Percentiles rank a stretch among this genome's conserved stretches.
Conservation (phyloP, 2,329 filamentous ascomycete species). For the Fusarium equiseti region DNA sequence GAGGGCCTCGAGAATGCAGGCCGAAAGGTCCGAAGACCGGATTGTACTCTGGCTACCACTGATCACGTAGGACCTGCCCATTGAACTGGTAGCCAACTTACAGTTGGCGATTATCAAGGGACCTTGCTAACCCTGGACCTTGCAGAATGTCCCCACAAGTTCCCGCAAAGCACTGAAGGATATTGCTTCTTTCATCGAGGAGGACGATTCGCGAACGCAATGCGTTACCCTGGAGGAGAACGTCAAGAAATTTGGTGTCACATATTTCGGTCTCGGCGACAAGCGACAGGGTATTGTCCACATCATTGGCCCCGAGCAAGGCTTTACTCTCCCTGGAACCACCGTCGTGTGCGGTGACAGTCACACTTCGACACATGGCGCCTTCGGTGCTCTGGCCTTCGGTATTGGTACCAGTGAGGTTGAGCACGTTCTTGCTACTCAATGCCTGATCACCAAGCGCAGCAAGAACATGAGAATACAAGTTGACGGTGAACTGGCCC, state of each 20-base stretch:
- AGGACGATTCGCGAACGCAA: slow-evolving; percentile 92
- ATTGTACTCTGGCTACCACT: slow-evolving; percentile 96
- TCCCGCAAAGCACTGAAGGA: slow-evolving; percentile 94
- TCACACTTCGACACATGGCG: slow-evolving; percentile 97
- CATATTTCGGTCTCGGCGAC: slow-evolving; percentile 96
- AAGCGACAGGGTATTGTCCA: slow-evolving; percentile 98
- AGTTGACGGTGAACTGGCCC: slow-evolving; percentile 88
- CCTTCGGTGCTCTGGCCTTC: slow-evolving; percentile 93
- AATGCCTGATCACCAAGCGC: slow-evolving; percentile 92
- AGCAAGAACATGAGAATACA: slow-evolving; percentile 99
- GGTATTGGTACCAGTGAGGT: slow-evolving; percentile 99
- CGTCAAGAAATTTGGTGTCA: slow-evolving; percentile 94
- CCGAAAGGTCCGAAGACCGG: slow-evolving; percentile 88
- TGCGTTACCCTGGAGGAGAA: slow-evolving; percentile 97
- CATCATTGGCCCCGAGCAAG: slow-evolving; percentile 97
- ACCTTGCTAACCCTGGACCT: slow-evolving; percentile 30
- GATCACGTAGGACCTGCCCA: slow-evolving; percentile 80
- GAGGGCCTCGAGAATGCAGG: slow-evolving; percentile 92
- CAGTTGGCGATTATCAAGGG: not conserved
- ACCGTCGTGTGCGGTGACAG: slow-evolving; percentile 98
- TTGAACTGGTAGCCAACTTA: not conserved
- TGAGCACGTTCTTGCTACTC: slow-evolving; percentile 96
- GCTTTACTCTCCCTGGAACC: slow-evolving; percentile 96
- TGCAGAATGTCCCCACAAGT: slow-evolving; percentile 90
- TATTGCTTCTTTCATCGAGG: slow-evolving; percentile 92